Evolutionary conservation across 331 rosid species (phyloP).

Genomic region (Phaseolus coccineus): DNA sequence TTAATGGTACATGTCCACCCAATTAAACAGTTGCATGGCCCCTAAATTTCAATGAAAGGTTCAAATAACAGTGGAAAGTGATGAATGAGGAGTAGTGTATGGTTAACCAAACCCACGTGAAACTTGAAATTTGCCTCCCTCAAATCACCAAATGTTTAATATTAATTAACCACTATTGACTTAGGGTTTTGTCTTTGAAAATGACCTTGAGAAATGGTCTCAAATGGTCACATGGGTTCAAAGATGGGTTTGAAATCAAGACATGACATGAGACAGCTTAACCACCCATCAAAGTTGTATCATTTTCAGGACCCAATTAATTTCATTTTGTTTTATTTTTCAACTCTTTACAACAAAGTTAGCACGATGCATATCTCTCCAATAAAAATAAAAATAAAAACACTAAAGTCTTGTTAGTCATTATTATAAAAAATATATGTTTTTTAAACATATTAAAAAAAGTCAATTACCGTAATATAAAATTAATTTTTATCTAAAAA

Average conservation of each 20-base stretch:
- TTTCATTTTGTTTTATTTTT: neutral
- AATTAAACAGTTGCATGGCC: constrained; percentile 22
- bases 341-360: constrained; percentile 6
- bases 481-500: too few relatives aligned
- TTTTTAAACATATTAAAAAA: too few relatives aligned
- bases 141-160: constrained; percentile 29
- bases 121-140: constrained; percentile 39
- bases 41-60: constrained; percentile 46
- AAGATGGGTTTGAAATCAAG: constrained; percentile 45
- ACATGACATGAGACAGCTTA: constrained; percentile 39
- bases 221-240: constrained; percentile 45
- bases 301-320: constrained; percentile 41
- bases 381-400: neutral
- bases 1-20: constrained; percentile 28
- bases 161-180: constrained; percentile 47
- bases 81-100: neutral
- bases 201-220: constrained; percentile 19
- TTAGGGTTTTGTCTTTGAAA: constrained; percentile 36
- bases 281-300: constrained; percentile 44
- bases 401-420: too few relatives aligned
- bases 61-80: constrained; percentile 28
- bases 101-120: constrained; percentile 42
- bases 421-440: too few relatives aligned
- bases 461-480: too few relatives aligned
- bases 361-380: neutral